Conservation (phyloP, 306 rosid genomes). For the Ochetophila trinervis region DNA sequence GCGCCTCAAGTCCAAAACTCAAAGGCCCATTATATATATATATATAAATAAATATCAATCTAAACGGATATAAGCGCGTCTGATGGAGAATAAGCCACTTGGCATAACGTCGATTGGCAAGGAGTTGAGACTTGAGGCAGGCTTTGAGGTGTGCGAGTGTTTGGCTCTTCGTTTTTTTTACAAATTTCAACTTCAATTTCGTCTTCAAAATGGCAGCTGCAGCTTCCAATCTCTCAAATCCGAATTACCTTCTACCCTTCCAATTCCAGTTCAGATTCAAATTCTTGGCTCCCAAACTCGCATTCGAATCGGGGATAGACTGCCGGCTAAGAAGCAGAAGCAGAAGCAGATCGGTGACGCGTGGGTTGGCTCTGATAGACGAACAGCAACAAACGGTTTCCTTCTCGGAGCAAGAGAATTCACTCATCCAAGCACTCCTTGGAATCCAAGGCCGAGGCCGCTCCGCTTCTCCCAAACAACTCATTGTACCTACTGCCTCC, state of each 20-base stretch:
- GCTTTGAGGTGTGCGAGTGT: too few species aligned
- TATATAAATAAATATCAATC: neutral
- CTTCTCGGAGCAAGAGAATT: conserved; percentile 51
- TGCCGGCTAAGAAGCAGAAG: too few species aligned
- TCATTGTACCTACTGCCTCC: conserved; percentile 36
- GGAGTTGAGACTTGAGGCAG: too few species aligned
- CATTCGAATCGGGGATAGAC: conserved; percentile 3
- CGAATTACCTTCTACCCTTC: conserved; percentile 1
- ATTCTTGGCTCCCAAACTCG: conserved; percentile 7
- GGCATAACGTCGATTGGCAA: neutral
- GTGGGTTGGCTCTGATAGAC: conserved; percentile 25
- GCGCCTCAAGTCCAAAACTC: too few species aligned
- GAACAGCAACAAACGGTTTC: conserved; percentile 37
- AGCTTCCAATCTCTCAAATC: conserved; percentile 1
- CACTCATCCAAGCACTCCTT: conserved; percentile 71
- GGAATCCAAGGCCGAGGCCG: conserved; percentile 97
- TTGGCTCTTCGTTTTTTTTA: too few species aligned
- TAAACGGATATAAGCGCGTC: conserved; percentile 1
- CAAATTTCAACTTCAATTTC: too few species aligned
- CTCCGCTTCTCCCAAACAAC: conserved; percentile 76
- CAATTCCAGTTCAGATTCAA: conserved; percentile 5
- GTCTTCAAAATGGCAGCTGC: too few species aligned
- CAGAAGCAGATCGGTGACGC: too few species aligned
- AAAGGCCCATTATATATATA: too few species aligned
- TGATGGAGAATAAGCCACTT: conserved; percentile 19